Conservation (phyloP, 192 early-diverging fungal species). For the Entophlyctis luteolus region DNA sequence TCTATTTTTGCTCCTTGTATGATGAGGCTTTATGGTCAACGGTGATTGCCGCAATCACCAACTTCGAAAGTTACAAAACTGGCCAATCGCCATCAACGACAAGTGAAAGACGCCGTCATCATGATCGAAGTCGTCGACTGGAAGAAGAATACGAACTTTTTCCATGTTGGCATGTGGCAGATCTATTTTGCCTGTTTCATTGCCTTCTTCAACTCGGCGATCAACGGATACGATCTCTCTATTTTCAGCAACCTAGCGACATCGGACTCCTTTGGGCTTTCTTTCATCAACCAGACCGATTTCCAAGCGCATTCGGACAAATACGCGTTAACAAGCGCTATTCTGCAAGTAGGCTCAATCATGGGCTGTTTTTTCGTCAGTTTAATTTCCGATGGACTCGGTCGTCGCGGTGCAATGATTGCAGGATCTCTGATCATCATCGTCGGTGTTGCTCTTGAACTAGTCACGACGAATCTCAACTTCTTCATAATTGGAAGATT, state of each 20-base stretch:
- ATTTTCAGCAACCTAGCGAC: neutral
- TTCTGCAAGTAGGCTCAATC: neutral
- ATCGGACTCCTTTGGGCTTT: neutral
- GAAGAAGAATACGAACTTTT: neutral
- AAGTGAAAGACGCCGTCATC: no score
- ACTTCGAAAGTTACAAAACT: no score
- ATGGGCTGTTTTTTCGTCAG: neutral
- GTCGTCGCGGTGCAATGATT: neutral
- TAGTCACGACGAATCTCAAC: neutral
- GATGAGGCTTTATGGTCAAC: no score
- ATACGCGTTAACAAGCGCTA: neutral
- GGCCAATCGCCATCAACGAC: no score
- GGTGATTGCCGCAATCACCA: no score
- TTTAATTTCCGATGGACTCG: neutral
- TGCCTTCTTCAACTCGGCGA: neutral
- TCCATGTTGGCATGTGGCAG: neutral
- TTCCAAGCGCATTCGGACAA: neutral
- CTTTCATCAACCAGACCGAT: neutral
- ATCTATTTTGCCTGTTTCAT: neutral
- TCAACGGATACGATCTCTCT: neutral
- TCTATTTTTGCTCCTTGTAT: no score
- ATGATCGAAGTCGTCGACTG: neutral
- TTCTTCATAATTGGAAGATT: conserved; percentile 32
- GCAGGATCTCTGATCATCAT: neutral
- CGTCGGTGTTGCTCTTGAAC: neutral